A percentile compares a stretch with the other conserved stretches of the same genome.
These are phyloP conservation scores for Nyctanthes arbortristis DNA, from an alignment of 257 asterid species.

Conservation along the genomic window DNA sequence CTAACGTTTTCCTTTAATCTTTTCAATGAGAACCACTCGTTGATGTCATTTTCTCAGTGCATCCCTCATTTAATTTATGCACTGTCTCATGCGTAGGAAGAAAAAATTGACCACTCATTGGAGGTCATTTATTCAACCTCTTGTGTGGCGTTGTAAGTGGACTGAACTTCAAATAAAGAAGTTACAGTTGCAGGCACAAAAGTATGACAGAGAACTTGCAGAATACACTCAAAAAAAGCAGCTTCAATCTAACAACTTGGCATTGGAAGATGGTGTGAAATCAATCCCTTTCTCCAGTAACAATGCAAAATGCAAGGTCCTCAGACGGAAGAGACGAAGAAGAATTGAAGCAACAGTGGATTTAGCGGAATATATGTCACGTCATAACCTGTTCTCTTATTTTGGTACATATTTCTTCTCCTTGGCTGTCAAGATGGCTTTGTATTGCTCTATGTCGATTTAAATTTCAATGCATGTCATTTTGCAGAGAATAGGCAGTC, in stretches of 20 bases:
- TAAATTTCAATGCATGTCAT: slow-evolving; percentile 14
- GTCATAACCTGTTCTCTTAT: slow-evolving; percentile 69
- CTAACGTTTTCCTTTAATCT: slow-evolving; percentile 13
- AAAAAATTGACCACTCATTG: slow-evolving; percentile 67
- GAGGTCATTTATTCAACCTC: slow-evolving; percentile 61
- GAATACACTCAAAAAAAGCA: slow-evolving; percentile 34
- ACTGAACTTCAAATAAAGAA: slow-evolving; percentile 66
- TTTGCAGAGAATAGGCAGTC: slow-evolving; percentile 59
- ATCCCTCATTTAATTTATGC: not conserved
- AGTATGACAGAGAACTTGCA: slow-evolving; percentile 56
- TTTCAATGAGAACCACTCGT: not conserved
- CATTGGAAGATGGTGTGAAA: slow-evolving; percentile 37
- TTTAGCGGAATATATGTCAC: slow-evolving; percentile 56
- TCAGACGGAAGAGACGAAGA: slow-evolving; percentile 70
- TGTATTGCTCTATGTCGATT: slow-evolving; percentile 18
- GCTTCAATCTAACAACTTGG: slow-evolving; percentile 27
- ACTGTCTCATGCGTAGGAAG: slow-evolving; percentile 45
- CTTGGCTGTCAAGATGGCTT: slow-evolving; percentile 12
- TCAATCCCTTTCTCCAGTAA: slow-evolving; percentile 44
- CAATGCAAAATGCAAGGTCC: slow-evolving; percentile 25
- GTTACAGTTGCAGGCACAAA: slow-evolving; percentile 44
- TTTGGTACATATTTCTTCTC: slow-evolving; percentile 46
- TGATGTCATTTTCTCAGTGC: not conserved
- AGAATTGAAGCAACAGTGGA: slow-evolving; percentile 48
- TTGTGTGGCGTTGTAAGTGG: slow-evolving; percentile 91